Evolutionary conservation across 192 early-diverging fungal genomes (phyloP), one percentile per base, ranked within the genome.

Genomic region (Linnemannia schmuckeri): DNA sequence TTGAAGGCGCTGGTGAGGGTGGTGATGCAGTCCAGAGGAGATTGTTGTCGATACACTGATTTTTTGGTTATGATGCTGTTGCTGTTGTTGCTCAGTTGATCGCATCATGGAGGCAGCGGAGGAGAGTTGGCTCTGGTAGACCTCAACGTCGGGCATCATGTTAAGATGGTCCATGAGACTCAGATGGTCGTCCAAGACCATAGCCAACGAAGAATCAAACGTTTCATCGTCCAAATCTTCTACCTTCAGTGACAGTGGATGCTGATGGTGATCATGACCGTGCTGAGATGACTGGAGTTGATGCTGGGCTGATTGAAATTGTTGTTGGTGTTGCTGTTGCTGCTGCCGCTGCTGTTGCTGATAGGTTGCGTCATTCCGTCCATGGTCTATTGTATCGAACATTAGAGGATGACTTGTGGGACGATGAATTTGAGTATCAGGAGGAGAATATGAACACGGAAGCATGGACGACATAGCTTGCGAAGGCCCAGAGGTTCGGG

Each of bases 181-280:
- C 20, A 75, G n/a, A 52, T 81, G 79, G 24, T 80, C 79, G n/a
- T 80, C 72, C 72, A 80, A 40, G 1, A 80, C 71, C 79, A 80
- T 80, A 0, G 79, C 72, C 42, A 80, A 47, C 3, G 79, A 80
- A 12, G 79, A 74, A 42, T 74, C 79, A 37, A 80, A 80, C 12
- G 71, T 20, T 0, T 80, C 72, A 24, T 80, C 79, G 1, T 80
- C 79, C 17, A 80, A 63, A 24, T 70, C 46, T 24, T 80, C 72
- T 0, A 41, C 15, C 52, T 80, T 80, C 30, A 80, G 37, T 3
- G 40, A 12, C 13, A 66, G 13, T 33, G 12, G 61, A 12, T 33
- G 61, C 30, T 66, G 61, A 15, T 15, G 52, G 55, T 61, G 55
- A n/a, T 27, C 8, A 3, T 38, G 70, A 15, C 20, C 47, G 20